Evolutionary conservation across 2,329 filamentous ascomycete species (phyloP).

Genomic region (Rutstroemia sp.): DNA sequence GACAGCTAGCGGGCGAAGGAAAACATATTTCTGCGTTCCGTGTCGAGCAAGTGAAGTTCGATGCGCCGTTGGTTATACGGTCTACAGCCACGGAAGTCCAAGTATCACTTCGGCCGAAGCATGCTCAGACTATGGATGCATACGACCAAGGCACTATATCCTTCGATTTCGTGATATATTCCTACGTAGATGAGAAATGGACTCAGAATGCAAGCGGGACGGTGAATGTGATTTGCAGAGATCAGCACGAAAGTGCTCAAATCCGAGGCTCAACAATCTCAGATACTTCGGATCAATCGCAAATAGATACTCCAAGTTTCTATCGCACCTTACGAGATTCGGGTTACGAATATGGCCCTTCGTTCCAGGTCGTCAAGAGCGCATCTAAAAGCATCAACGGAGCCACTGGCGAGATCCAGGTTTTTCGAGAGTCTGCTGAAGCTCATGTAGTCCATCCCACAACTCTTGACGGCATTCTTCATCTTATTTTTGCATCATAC

Average conservation of each 20-base stretch:
- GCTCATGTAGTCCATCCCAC: constrained; percentile 48
- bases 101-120: constrained; percentile 11
- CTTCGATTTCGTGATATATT: background rate
- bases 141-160: background rate
- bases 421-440: constrained; percentile 28
- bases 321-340: constrained; percentile 13
- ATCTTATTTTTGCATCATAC: constrained; percentile 1
- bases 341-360: constrained; percentile 41
- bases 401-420: constrained; percentile 12
- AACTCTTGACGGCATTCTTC: constrained; percentile 43
- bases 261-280: too few relatives aligned
- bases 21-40: background rate
- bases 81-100: constrained; percentile 18
- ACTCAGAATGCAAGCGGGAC: background rate
- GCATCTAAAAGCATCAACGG: background rate
- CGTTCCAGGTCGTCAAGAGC: constrained; percentile 30
- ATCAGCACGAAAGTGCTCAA: background rate
- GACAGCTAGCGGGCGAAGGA: constrained; percentile 13
- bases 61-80: constrained; percentile 37
- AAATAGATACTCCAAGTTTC: background rate
- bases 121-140: background rate
- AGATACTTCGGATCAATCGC: too few relatives aligned
- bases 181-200: background rate
- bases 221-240: background rate
- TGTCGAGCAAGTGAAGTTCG: constrained; percentile 36